Evolutionary conservation across 257 asterid species (phyloP).

Genomic region (Misopates orontium): DNA sequence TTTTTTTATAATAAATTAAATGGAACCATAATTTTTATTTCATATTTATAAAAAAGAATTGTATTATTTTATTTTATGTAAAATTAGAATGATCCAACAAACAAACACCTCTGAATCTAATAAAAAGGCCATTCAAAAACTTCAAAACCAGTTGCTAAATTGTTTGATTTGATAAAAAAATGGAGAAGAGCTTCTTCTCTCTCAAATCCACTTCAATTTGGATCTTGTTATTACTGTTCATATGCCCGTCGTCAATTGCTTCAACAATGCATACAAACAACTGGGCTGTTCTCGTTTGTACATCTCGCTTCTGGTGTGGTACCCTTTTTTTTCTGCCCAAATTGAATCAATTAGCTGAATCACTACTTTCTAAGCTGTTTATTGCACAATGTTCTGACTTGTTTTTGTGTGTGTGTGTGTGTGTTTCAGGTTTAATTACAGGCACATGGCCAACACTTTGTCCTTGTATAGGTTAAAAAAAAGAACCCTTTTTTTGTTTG

Average conservation of each 20-base stretch:
- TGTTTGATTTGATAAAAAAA: constrained; percentile 9
- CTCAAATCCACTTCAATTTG: constrained; percentile 20
- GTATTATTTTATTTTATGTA: no score
- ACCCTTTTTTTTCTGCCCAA: constrained; percentile 3
- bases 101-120: no score
- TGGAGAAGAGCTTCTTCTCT: constrained; percentile 33
- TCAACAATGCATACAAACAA: constrained; percentile 93
- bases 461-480: constrained; percentile 97
- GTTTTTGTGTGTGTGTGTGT: not conserved
- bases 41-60: no score
- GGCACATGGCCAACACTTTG: constrained; percentile 96
- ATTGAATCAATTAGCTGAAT: constrained; percentile 1
- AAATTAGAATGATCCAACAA: no score
- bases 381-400: not conserved
- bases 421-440: constrained; percentile 84
- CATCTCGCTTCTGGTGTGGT: constrained; percentile 95
- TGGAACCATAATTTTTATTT: no score
- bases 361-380: not conserved
- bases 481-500: constrained; percentile 13
- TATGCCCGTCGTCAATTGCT: constrained; percentile 43
- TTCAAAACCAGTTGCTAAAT: no score
- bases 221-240: constrained; percentile 31
- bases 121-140: no score
- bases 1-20: no score
- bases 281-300: constrained; percentile 95